phyloP scores from a whole-genome alignment of 768 basidiomycete genomes.

The Tulasnella sp. region DNA sequence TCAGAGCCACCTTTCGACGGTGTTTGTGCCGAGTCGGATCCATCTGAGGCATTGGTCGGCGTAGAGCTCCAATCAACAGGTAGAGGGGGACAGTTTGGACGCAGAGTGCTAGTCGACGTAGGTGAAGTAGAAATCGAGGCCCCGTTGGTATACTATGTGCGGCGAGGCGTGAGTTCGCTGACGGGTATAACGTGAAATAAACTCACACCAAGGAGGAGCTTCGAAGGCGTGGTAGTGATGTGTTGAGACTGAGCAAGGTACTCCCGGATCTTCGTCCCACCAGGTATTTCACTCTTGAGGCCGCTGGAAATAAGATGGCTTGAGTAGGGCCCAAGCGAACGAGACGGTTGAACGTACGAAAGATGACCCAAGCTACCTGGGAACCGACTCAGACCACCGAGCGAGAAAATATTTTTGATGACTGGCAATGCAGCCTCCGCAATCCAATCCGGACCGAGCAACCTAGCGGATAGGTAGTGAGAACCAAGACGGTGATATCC shows the following conservation, averaged over 20 bases:
- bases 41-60: background rate
- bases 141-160: background rate
- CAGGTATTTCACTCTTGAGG: constrained; percentile 7
- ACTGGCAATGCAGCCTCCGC: background rate
- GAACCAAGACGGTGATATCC: background rate
- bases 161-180: background rate
- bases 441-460: constrained; percentile 16
- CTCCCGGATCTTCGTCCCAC: constrained; percentile 12
- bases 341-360: background rate
- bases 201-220: constrained; percentile 6
- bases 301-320: background rate
- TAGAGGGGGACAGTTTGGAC: background rate
- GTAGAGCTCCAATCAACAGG: background rate
- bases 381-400: background rate
- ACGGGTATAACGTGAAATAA: no score
- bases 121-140: background rate
- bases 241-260: background rate
- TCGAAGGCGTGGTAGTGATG: background rate
- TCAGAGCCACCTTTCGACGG: background rate
- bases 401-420: constrained; percentile 15
- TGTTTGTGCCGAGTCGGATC: background rate
- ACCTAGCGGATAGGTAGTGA: background rate
- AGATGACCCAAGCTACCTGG: constrained; percentile 7
- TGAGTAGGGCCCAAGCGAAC: background rate
- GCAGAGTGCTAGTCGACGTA: background rate